Conservation (phyloP, 352 stramenopile species). For the Globisporangium polare region DNA sequence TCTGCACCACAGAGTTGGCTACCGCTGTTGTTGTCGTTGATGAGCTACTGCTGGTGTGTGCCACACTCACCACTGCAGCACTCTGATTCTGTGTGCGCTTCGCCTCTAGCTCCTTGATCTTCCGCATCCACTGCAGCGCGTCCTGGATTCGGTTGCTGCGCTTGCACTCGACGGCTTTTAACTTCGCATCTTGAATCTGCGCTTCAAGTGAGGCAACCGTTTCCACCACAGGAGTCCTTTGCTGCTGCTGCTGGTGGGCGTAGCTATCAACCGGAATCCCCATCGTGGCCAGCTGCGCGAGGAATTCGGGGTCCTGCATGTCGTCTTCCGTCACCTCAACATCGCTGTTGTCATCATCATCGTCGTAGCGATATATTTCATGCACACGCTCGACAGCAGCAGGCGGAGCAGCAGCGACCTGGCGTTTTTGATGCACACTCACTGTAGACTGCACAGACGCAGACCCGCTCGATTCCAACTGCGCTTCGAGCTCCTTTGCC, state of each 20-base stretch:
- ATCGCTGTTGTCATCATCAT: slow-evolving; percentile 23
- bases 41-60: too few relatives aligned
- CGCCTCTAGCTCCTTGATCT: slow-evolving; percentile 53
- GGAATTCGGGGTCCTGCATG: slow-evolving; percentile 66
- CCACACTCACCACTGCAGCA: neutral
- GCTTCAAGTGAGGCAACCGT: slow-evolving; percentile 30
- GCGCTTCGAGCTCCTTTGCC: slow-evolving; percentile 46
- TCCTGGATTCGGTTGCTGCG: slow-evolving; percentile 48
- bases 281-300: slow-evolving; percentile 52
- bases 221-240: neutral
- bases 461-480: slow-evolving; percentile 7
- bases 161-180: slow-evolving; percentile 49
- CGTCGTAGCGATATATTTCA: slow-evolving; percentile 13
- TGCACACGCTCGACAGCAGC: neutral
- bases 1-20: neutral
- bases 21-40: neutral
- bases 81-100: slow-evolving; percentile 17
- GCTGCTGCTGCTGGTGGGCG: too few relatives aligned
- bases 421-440: neutral
- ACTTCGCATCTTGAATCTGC: slow-evolving; percentile 47
- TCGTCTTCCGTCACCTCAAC: slow-evolving; percentile 77
- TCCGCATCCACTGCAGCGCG: slow-evolving; percentile 51
- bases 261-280: slow-evolving; percentile 26
- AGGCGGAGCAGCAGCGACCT: neutral
- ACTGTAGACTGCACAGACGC: neutral